Conservation (phyloP, 2,329 filamentous ascomycete genomes). For the Ophiostoma perfectum region DNA sequence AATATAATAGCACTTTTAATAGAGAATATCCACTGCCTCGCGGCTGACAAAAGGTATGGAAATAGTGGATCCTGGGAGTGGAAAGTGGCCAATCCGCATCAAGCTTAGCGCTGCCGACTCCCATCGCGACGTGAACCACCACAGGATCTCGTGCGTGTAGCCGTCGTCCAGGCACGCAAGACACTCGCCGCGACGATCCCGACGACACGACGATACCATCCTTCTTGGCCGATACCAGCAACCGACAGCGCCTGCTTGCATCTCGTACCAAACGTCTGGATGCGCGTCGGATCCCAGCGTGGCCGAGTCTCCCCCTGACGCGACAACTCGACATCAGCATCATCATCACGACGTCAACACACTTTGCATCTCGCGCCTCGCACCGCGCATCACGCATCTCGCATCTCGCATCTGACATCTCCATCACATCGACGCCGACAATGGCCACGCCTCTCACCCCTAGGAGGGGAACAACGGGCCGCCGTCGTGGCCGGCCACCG, state of each 20-base stretch:
- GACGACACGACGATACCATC: neutral
- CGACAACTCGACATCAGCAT: too few species aligned
- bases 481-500: conserved; percentile 44
- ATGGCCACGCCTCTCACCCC: conserved; percentile 36
- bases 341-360: neutral
- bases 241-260: too few species aligned
- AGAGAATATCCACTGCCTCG: neutral
- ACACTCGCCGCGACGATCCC: neutral
- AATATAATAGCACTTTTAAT: conserved; percentile 1
- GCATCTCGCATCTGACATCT: neutral
- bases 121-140: conserved; percentile 27
- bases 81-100: conserved; percentile 13
- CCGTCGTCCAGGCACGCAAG: neutral
- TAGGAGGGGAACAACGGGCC: conserved; percentile 39
- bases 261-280: neutral
- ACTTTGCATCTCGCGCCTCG: neutral
- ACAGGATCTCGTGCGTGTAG: neutral
- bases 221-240: neutral
- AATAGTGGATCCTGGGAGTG: neutral
- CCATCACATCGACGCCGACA: neutral
- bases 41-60: conserved; percentile 23
- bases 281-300: neutral
- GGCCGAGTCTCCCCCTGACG: too few species aligned
- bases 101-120: conserved; percentile 15
- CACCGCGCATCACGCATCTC: neutral